phyloP scores from a whole-genome alignment of 352 stramenopile genomes.

The Pythium sukuiense region DNA sequence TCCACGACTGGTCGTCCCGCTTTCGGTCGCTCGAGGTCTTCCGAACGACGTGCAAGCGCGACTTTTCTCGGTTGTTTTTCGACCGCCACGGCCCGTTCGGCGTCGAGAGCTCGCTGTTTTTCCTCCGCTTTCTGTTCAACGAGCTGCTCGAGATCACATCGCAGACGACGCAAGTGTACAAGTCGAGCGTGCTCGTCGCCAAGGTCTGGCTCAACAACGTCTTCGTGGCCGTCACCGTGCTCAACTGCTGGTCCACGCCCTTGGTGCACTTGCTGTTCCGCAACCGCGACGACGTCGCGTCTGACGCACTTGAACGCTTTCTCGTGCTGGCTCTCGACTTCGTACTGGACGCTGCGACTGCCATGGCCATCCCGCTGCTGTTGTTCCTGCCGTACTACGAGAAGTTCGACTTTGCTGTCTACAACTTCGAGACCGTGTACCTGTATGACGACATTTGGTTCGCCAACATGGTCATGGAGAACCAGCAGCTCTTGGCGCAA shows the following conservation, averaged over 20 bases:
- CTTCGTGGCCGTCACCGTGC: constrained; percentile 10
- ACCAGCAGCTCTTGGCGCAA: constrained; percentile 26
- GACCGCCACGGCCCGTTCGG: constrained; percentile 19
- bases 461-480: constrained; percentile 28
- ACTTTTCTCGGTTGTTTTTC: constrained; percentile 9
- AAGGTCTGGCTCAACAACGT: constrained; percentile 26
- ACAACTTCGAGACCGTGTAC: constrained; percentile 20
- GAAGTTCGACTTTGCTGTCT: constrained; percentile 16
- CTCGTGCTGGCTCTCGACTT: constrained; percentile 20
- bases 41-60: constrained; percentile 3
- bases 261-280: constrained; percentile 4
- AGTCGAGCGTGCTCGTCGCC: constrained; percentile 22
- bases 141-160: constrained; percentile 19
- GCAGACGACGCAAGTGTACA: constrained; percentile 19
- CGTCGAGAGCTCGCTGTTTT: constrained; percentile 26
- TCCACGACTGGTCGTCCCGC: background rate
- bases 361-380: constrained; percentile 23
- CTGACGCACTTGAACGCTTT: constrained; percentile 13
- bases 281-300: background rate
- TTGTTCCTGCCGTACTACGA: constrained; percentile 30
- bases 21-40: background rate
- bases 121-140: constrained; percentile 4
- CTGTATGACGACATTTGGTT: constrained; percentile 33
- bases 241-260: constrained; percentile 25
- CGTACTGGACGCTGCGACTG: constrained; percentile 20